A percentile compares a stretch with the other conserved stretches of the same genome.
Evolutionary conservation across 2,329 filamentous ascomycete genomes (phyloP).

Genomic region (Podosphaera leucotricha): DNA sequence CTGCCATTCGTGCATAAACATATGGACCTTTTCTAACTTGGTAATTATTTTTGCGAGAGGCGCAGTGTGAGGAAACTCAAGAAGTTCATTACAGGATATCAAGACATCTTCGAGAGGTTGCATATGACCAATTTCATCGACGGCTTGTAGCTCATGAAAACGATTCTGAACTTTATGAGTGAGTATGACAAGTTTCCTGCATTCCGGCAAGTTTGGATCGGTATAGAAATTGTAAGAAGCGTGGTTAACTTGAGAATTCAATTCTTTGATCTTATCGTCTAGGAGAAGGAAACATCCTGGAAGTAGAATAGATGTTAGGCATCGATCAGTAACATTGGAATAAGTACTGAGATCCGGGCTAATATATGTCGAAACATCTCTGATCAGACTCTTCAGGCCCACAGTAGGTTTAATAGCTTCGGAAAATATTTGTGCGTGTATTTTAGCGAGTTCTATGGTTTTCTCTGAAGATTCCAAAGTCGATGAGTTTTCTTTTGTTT

Average conservation of each 20-base stretch:
- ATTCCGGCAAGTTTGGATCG: slow-evolving; percentile 53
- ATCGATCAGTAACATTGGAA: slow-evolving; percentile 9
- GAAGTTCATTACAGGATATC: slow-evolving; percentile 45
- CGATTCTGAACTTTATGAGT: slow-evolving; percentile 44
- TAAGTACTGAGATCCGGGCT: slow-evolving; percentile 7
- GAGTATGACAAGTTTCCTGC: slow-evolving; percentile 46
- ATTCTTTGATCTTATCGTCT: slow-evolving; percentile 31
- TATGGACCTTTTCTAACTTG: slow-evolving; percentile 69
- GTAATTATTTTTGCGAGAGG: slow-evolving; percentile 71
- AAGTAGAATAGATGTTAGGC: slow-evolving; percentile 31
- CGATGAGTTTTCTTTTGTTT: slow-evolving; percentile 5
- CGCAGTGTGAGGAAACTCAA: slow-evolving; percentile 54
- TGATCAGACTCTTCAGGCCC: slow-evolving; percentile 12
- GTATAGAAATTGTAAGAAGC: slow-evolving; percentile 70
- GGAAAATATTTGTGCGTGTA: slow-evolving; percentile 26
- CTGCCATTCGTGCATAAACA: slow-evolving; percentile 81
- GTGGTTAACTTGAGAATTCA: slow-evolving; percentile 18
- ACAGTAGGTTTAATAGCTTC: slow-evolving; percentile 6
- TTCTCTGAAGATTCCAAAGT: slow-evolving; percentile 9
- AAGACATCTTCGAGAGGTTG: slow-evolving; percentile 60
- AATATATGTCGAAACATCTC: slow-evolving; percentile 10
- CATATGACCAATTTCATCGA: slow-evolving; percentile 47
- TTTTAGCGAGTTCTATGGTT: slow-evolving; percentile 32
- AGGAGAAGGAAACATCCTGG: slow-evolving; percentile 42
- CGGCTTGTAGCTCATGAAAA: slow-evolving; percentile 45